Evolutionary conservation across 208 protist species (phyloP).

Genomic region (Trichomonas gallinae): DNA sequence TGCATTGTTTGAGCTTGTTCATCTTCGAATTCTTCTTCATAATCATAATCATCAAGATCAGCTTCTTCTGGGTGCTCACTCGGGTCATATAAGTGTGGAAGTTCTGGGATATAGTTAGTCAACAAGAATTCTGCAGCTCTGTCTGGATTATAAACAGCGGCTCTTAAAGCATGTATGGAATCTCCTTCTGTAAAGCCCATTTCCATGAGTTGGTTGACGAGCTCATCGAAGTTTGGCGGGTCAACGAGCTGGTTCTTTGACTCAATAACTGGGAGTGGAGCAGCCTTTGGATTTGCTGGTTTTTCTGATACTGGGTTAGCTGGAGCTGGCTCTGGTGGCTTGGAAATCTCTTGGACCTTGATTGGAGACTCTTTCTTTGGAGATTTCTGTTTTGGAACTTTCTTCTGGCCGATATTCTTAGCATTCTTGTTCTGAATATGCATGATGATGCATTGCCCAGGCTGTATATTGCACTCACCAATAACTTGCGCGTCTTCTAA

Average conservation of each 20-base stretch:
- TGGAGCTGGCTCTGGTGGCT: background rate
- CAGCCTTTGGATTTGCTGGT: background rate
- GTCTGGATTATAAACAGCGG: background rate
- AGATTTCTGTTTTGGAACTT: background rate
- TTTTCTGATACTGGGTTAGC: too few species aligned
- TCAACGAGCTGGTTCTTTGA: background rate
- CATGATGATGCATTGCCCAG: background rate
- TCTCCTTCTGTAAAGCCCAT: background rate
- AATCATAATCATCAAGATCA: background rate
- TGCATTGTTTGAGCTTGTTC: background rate
- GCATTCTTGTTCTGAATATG: background rate
- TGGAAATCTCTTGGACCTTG: background rate
- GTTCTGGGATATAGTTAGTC: background rate
- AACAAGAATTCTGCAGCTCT: background rate
- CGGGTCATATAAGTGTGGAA: background rate
- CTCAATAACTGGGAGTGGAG: background rate
- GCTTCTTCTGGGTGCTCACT: background rate
- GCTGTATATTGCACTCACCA: background rate
- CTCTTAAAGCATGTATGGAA: background rate
- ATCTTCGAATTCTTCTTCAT: background rate
- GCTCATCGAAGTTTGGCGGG: background rate
- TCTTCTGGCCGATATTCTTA: background rate
- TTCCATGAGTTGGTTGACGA: background rate
- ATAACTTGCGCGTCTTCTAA: background rate
- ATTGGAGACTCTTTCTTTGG: background rate